Base-by-base conservation (phyloP, 163 green algal species). In the Trebouxia gelatinosa region DNA sequence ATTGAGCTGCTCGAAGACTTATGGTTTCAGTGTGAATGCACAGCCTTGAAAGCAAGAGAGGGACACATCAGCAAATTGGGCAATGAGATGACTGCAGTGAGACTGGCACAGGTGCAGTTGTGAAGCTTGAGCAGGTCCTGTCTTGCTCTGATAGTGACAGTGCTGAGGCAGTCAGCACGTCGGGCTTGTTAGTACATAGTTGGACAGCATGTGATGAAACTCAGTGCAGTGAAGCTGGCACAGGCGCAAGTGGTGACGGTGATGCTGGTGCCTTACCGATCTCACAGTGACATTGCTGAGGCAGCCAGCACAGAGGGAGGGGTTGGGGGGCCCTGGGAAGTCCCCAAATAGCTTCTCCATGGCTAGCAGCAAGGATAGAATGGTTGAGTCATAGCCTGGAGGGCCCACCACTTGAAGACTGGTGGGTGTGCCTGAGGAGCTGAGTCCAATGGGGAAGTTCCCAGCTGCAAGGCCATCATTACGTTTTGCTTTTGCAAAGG, bases 291-390 rank as follows among this genome's bases (percentile, higher is more conserved):
- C 34, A 48, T 70, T 70, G 16, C 13, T 31, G 34, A 70, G 34
- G 35, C 62, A 70, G 62, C 62, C 62, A 21, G 62, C 34, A 29
- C 62, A 70, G 34, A 70, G 13, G 28, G 62, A 50, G 46, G 62
- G 62, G 34, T 50, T 70, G 32, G 62, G 62, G 13, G 62, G 62
- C 2, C 17, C 62, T 31, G 62, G 62, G 34, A 50, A 70, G 35
- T 48, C 34, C 16, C 66, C 66, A 75, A 75, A 75, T 5, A 75
- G 39, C 38, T 58, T 75, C 66, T 75, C 66, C 26, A 38, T 26
- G 38, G 66, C 66, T 19, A 75, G 9, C 28, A 58, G 39, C 39
- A 75, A n/a, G 23, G 66, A 75, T 16, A 75, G 38, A 17, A 75
- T 57, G n/a, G 39, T 57, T 6, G 26, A n/a, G n/a, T 75, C 66